Evolutionary conservation across 2,329 filamentous ascomycete species (phyloP).

Genomic region (Diaporthe amygdali): DNA sequence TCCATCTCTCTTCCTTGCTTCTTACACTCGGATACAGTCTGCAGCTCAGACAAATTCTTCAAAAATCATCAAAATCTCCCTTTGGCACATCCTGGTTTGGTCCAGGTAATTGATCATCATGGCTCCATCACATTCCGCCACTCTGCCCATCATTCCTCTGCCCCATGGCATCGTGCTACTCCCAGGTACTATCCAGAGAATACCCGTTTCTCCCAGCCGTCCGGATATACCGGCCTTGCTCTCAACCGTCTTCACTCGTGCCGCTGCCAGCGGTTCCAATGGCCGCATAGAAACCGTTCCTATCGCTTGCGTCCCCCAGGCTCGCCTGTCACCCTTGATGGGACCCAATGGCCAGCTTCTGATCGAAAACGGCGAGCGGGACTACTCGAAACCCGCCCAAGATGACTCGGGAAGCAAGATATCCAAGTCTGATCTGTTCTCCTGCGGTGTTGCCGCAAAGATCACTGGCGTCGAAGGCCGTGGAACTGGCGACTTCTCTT

Average conservation of each 20-base stretch:
- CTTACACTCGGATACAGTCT: neutral
- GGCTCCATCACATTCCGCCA: constrained; percentile 45
- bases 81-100: neutral
- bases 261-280: constrained; percentile 69
- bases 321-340: constrained; percentile 67
- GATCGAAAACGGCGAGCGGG: constrained; percentile 67
- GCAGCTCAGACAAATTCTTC: neutral
- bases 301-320: constrained; percentile 87
- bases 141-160: constrained; percentile 81
- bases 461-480: constrained; percentile 80
- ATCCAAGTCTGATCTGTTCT: constrained; percentile 77
- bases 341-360: constrained; percentile 77
- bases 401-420: constrained; percentile 61
- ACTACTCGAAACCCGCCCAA: constrained; percentile 48
- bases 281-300: constrained; percentile 71
- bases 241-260: constrained; percentile 81
- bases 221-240: constrained; percentile 89
- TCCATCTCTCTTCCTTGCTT: neutral
- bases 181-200: constrained; percentile 83
- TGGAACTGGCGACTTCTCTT: constrained; percentile 75
- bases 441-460: constrained; percentile 81
- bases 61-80: too few relatives aligned
- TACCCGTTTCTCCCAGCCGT: constrained; percentile 79
- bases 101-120: constrained; percentile 26
- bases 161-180: constrained; percentile 81